A percentile compares a stretch with the other conserved stretches of the same genome.
phyloP scores from a whole-genome alignment of 129 eudicot genomes.

The Flaveria trinervia region DNA sequence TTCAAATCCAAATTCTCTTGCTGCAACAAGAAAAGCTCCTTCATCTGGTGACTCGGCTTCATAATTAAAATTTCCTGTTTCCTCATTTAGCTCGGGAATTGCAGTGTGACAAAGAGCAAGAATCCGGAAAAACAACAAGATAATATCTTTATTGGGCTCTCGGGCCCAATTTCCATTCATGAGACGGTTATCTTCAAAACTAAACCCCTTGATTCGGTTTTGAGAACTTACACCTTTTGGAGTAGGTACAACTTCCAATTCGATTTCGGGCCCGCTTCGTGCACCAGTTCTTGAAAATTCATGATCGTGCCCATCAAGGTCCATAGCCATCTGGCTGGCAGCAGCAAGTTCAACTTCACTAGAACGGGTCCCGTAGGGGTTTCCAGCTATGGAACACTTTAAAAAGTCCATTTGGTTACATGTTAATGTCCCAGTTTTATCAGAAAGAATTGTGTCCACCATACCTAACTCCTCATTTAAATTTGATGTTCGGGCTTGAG shows the following conservation, averaged over 20 bases:
- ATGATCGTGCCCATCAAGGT: conserved; percentile 31
- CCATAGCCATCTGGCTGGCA: conserved; percentile 64
- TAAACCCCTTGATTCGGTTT: conserved; percentile 47
- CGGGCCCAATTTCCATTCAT: conserved; percentile 47
- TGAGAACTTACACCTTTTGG: conserved; percentile 28
- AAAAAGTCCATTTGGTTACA: conserved; percentile 57
- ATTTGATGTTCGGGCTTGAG: conserved; percentile 54
- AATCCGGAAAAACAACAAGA: conserved; percentile 51
- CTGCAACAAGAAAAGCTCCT: conserved; percentile 67
- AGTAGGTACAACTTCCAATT: conserved; percentile 44
- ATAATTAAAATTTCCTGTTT: conserved; percentile 40
- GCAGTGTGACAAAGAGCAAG: conserved; percentile 72
- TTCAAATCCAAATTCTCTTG: conserved; percentile 63
- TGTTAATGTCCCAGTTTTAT: conserved; percentile 55
- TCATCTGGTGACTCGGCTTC: conserved; percentile 73
- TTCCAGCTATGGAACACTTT: conserved; percentile 51
- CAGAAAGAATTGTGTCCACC: conserved; percentile 55
- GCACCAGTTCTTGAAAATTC: conserved; percentile 24
- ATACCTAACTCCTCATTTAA: conserved; percentile 55
- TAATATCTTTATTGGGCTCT: conserved; percentile 46
- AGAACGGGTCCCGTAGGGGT: conserved; percentile 39
- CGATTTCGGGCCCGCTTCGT: conserved; percentile 39
- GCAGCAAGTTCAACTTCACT: conserved; percentile 58
- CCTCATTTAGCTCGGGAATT: conserved; percentile 54
- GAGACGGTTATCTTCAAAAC: conserved; percentile 50